Evolutionary conservation across 2,329 filamentous ascomycete genomes (phyloP).

Genomic region (Fusarium ambrosium): DNA sequence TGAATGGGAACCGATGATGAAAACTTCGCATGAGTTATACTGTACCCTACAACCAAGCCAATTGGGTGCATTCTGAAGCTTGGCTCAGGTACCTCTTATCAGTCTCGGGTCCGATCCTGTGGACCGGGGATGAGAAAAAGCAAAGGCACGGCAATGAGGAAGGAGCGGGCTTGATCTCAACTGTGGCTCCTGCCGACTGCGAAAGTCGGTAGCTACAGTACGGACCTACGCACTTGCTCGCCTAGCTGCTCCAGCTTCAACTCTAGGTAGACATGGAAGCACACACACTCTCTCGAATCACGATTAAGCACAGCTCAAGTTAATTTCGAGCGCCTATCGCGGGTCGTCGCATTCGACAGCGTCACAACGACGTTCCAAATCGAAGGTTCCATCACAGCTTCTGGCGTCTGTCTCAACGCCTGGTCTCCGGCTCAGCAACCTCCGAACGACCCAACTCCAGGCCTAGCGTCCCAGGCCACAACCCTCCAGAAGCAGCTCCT

Average conservation of each 20-base stretch:
- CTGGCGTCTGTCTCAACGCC: constrained; percentile 21
- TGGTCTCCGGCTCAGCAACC: constrained; percentile 15
- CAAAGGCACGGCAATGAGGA: constrained; percentile 10
- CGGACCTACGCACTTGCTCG: neutral
- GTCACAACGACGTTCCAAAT: constrained; percentile 20
- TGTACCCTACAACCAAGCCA: neutral
- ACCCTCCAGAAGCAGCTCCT: constrained; percentile 31
- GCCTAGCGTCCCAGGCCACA: constrained; percentile 30
- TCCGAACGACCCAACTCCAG: constrained; percentile 23
- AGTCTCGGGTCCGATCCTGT: neutral
- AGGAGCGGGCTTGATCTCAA: constrained; percentile 22
- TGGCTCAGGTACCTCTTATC: constrained; percentile 7
- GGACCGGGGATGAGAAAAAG: neutral
- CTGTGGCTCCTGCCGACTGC: neutral
- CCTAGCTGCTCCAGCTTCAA: neutral
- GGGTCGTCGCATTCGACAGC: constrained; percentile 3
- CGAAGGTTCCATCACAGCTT: constrained; percentile 40
- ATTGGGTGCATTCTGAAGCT: neutral
- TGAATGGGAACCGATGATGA: neutral
- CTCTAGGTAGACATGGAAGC: neutral
- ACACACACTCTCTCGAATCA: neutral
- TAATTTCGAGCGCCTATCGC: constrained; percentile 5
- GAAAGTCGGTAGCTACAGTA: neutral
- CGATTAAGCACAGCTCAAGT: constrained; percentile 2
- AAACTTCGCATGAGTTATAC: neutral